Evolutionary conservation across 1,284 basidiomycete genomes (phyloP).

Genomic region (Boletus albobrunnescens): DNA sequence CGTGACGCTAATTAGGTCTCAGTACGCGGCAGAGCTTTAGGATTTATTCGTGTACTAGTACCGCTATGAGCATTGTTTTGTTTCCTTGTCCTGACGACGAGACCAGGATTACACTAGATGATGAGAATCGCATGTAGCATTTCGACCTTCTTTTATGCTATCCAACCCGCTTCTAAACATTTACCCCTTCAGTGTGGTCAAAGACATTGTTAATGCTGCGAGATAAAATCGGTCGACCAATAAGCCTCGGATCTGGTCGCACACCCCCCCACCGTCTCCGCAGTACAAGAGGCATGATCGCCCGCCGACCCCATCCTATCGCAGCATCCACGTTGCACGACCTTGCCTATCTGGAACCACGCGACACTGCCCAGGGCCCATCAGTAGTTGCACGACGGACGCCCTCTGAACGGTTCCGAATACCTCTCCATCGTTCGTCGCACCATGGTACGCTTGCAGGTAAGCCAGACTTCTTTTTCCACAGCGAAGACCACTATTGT

Average conservation of each 20-base stretch:
- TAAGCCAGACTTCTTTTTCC: no score
- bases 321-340: neutral
- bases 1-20: slow-evolving; percentile 2
- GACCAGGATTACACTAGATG: slow-evolving; percentile 8
- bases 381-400: slow-evolving; percentile 37
- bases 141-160: slow-evolving; percentile 21
- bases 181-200: neutral
- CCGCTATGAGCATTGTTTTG: slow-evolving; percentile 2
- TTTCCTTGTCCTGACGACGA: neutral
- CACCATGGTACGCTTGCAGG: slow-evolving; percentile 77
- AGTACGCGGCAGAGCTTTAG: slow-evolving; percentile 30
- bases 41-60: neutral
- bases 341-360: neutral
- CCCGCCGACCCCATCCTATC: neutral
- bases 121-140: slow-evolving; percentile 15
- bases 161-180: slow-evolving; percentile 5
- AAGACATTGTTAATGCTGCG: neutral
- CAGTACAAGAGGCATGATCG: no score
- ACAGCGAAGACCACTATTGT: no score
- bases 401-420: slow-evolving; percentile 54
- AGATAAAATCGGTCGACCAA: neutral
- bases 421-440: slow-evolving; percentile 67
- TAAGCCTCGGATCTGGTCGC: neutral
- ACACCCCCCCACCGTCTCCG: neutral
- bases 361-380: neutral